These are phyloP conservation scores for Actinomortierella ambigua DNA, from an alignment of 371 early-diverging fungal species.

Conservation along the genomic window DNA sequence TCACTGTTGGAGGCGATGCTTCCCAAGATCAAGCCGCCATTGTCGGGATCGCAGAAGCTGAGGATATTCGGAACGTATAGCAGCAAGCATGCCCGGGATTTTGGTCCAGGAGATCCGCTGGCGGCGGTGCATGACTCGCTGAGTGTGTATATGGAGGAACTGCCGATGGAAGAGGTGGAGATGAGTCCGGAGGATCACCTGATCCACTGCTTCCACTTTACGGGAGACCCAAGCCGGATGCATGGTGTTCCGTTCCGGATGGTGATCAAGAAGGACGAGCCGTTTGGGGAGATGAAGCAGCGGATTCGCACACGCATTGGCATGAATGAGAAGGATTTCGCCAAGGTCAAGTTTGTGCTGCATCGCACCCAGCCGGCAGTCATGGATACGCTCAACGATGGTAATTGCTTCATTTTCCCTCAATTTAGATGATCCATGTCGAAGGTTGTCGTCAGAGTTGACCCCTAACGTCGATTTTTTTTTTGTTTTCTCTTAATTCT, in stretches of 20 bases:
- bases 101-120: slow-evolving; percentile 47
- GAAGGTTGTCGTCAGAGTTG: slow-evolving; percentile 9
- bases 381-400: slow-evolving; percentile 22
- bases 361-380: slow-evolving; percentile 17
- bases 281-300: slow-evolving; percentile 68
- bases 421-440: not conserved
- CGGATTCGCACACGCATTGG: slow-evolving; percentile 77
- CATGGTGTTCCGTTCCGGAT: slow-evolving; percentile 89
- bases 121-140: slow-evolving; percentile 30
- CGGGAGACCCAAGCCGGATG: slow-evolving; percentile 62
- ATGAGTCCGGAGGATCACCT: slow-evolving; percentile 52
- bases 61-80: slow-evolving; percentile 51
- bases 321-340: slow-evolving; percentile 86
- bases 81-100: slow-evolving; percentile 50
- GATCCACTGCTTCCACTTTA: slow-evolving; percentile 79
- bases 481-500: slow-evolving; percentile 11
- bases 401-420: slow-evolving; percentile 7
- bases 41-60: slow-evolving; percentile 39
- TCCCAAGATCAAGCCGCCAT: slow-evolving; percentile 52
- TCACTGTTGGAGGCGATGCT: slow-evolving; percentile 65
- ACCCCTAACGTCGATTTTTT: slow-evolving; percentile 1
- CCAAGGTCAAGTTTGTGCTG: slow-evolving; percentile 71
- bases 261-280: slow-evolving; percentile 69
- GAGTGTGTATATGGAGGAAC: slow-evolving; percentile 56
- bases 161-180: slow-evolving; percentile 64